phyloP scores from a whole-genome alignment of 2,329 filamentous ascomycete genomes.

The Fusarium solani-melongenae region DNA sequence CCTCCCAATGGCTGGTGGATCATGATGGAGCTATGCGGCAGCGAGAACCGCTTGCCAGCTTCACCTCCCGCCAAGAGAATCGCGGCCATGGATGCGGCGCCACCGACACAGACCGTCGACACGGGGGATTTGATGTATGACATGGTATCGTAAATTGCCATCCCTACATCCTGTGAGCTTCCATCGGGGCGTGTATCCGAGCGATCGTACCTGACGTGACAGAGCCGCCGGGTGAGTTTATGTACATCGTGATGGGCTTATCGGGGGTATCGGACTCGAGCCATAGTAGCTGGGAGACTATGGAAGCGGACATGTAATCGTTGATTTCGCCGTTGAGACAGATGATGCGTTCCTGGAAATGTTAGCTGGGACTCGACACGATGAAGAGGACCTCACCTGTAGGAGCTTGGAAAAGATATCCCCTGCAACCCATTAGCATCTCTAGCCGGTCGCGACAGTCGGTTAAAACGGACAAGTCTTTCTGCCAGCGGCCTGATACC shows the following conservation, averaged over 20 bases:
- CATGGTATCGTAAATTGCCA: conserved; percentile 99
- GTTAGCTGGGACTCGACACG: conserved; percentile 22
- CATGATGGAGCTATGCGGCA: conserved; percentile 97
- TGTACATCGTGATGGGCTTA: conserved; percentile 97
- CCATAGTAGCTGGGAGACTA: conserved; percentile 96
- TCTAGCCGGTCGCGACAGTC: background rate
- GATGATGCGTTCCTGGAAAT: conserved; percentile 83
- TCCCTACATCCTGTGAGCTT: conserved; percentile 53
- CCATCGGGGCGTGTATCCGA: background rate
- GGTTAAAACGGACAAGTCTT: conserved; percentile 72
- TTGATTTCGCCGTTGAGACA: conserved; percentile 93
- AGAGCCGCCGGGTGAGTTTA: conserved; percentile 94
- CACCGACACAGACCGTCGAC: conserved; percentile 93
- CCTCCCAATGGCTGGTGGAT: conserved; percentile 92
- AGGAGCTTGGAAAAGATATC: conserved; percentile 86
- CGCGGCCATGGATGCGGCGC: conserved; percentile 95
- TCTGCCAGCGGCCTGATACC: conserved; percentile 76
- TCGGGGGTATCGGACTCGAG: conserved; percentile 96
- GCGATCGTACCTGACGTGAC: conserved; percentile 72
- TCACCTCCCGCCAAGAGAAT: conserved; percentile 88
- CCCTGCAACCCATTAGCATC: conserved; percentile 59
- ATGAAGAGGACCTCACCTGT: conserved; percentile 61
- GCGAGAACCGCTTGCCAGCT: conserved; percentile 84
- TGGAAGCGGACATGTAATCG: conserved; percentile 89
- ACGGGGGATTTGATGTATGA: conserved; percentile 94